Evolutionary conservation across 208 protist species (phyloP), one percentile per base, ranked within the genome.

Genomic region (Ichthyophonus hoferi): DNA sequence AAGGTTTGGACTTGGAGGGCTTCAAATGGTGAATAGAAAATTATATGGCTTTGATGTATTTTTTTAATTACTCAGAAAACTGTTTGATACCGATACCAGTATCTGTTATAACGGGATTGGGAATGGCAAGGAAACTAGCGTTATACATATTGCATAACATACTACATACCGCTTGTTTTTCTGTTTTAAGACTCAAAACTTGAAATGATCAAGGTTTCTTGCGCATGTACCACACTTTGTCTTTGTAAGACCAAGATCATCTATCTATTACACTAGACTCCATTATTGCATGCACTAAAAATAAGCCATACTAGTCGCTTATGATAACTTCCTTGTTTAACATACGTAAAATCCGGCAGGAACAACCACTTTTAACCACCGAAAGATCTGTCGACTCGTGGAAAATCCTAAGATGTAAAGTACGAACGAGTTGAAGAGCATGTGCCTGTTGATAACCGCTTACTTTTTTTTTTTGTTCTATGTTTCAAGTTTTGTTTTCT

Each of bases 1-100:
- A 24, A 3, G 83, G 40, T 87, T 87, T 77, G 83, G 43, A 7
- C 42, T 87, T 12, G 83, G 83, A 17, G 83, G 83, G 33, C 14
- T 77, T 77, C 33, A 78, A 14, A 87, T 87, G 17, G 83, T 67
- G 50, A 24, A n/a, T 67, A n/a, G 50, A 24, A 24, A 67, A 24
- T 7, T 7, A 67, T 7, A 67, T 7, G 50, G 24, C 50, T 67
- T 67, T 67, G 50, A 24, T 67, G 50, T 67, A 24, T n/a, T n/a
- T n/a, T n/a, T n/a, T n/a, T n/a, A n/a, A n/a, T n/a, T n/a, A n/a
- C n/a, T n/a, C n/a, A n/a, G n/a, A n/a, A n/a, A n/a, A n/a, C n/a
- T n/a, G n/a, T n/a, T n/a, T n/a, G n/a, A n/a, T n/a, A n/a, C n/a
- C n/a, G n/a, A n/a, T n/a, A n/a, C n/a, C n/a, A n/a, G n/a, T n/a